Evolutionary conservation across 495 filamentous ascomycete species (phyloP), one percentile per base, ranked within the genome.

Genomic region (Aspergillus bridgeri): DNA sequence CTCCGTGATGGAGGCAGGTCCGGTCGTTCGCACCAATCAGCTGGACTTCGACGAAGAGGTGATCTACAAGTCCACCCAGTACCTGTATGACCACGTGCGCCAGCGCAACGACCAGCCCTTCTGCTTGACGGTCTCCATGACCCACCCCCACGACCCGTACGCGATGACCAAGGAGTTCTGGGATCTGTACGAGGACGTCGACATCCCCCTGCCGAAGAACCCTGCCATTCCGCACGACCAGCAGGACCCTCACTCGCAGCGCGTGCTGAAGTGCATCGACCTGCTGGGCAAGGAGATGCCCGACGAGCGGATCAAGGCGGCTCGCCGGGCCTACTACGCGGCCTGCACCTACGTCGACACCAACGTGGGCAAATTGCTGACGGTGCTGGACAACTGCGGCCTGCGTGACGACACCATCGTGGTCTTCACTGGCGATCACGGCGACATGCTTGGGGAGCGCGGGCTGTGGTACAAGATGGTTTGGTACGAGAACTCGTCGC

Each of bases 401-500:
- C 77, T 96, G 46, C 84, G 85, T 51, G 83, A 92, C 18, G 81
- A 94, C 68, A 95, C 91, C 5, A 90, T 96, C 55, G 77, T 96
- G 48, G 79, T 95, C 48, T 96, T 96, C 72, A 89, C 84, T 50
- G 89, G 91, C 49, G 91, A 96, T 63, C 91, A 96, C 69, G 91
- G 91, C 53, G 91, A 96, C 68, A 95, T 95, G 91, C 83, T 96
- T 8, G 91, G 91, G 38, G 91, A 96, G 73, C 82, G 91, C 22
- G 88, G 88, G 0, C 72, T 96, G 42, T 96, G 91, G 91, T 96
- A 96, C 78, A 96, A 96, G 78, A 96, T 96, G 91, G 86, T 79
- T 59, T 96, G 90, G 79, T 93, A 88, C 64, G 91, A 96, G 77
- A 83, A 83, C 25, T 92, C 89, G 6, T 87, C 87, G 25, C 87